Conservation (phyloP, 805 yeast species). For the Kodamaea restingae region DNA sequence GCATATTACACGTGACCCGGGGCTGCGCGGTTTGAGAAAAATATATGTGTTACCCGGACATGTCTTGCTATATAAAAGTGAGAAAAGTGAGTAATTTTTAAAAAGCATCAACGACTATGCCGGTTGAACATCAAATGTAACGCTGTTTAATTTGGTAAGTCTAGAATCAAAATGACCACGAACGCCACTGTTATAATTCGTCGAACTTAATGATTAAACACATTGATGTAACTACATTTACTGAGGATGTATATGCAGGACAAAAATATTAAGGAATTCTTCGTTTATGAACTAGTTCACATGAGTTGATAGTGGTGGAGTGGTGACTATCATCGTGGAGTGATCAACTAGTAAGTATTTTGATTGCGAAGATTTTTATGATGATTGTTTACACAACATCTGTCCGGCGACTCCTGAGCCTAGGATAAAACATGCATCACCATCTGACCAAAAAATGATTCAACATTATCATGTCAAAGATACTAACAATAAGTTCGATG, state of each 20-base stretch:
- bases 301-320: slow-evolving; percentile 37
- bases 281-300: slow-evolving; percentile 56
- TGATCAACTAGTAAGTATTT: slow-evolving; percentile 9
- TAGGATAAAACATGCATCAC: slow-evolving; percentile 93
- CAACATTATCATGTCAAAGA: not conserved
- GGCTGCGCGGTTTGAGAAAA: not conserved
- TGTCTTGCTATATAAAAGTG: slow-evolving; percentile 1
- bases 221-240: slow-evolving; percentile 26
- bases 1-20: not conserved
- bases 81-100: not conserved
- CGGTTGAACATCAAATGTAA: not conserved
- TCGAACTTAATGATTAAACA: slow-evolving; percentile 21
- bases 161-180: slow-evolving; percentile 5
- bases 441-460: slow-evolving; percentile 60
- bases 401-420: slow-evolving; percentile 68
- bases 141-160: slow-evolving; percentile 6
- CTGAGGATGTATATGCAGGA: slow-evolving; percentile 82
- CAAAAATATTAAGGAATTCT: slow-evolving; percentile 63
- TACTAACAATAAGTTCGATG: not conserved
- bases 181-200: not conserved
- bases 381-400: slow-evolving; percentile 18
- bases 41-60: slow-evolving; percentile 5
- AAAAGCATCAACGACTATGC: not conserved
- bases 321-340: not conserved
- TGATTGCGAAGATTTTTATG: slow-evolving; percentile 7